Evolutionary conservation across 768 basidiomycete species (phyloP).

Genomic region (Psilocybe tampanensis): DNA sequence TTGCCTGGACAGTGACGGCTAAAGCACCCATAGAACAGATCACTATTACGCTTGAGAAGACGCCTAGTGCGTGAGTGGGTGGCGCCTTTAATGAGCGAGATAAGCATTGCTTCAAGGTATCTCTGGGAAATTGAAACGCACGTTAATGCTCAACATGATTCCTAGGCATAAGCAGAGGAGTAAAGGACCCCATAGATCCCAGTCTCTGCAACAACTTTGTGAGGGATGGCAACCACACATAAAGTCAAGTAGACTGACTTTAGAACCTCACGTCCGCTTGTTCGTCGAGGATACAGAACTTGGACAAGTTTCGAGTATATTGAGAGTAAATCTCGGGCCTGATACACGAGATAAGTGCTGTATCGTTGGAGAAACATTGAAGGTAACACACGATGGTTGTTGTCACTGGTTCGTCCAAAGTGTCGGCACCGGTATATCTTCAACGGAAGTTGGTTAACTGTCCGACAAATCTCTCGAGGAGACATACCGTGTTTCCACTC

Average conservation of each 20-base stretch:
- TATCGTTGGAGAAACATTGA: background rate
- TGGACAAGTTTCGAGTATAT: constrained; percentile 93
- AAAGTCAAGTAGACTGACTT: constrained; percentile 44
- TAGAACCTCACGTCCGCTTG: constrained; percentile 77
- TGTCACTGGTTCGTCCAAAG: constrained; percentile 90
- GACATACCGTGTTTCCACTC: constrained; percentile 82
- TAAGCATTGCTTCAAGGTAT: background rate
- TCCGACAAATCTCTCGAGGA: background rate
- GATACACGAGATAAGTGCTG: background rate
- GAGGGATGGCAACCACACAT: background rate
- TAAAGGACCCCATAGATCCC: constrained; percentile 98
- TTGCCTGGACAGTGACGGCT: constrained; percentile 94
- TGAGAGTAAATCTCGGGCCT: constrained; percentile 89
- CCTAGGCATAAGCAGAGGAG: constrained; percentile 79
- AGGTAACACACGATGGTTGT: constrained; percentile 74
- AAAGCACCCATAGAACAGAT: constrained; percentile 91
- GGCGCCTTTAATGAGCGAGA: constrained; percentile 62
- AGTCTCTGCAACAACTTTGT: constrained; percentile 63
- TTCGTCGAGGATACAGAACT: constrained; percentile 85
- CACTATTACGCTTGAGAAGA: constrained; percentile 94
- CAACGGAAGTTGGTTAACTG: background rate
- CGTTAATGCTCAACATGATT: constrained; percentile 86
- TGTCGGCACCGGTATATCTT: constrained; percentile 83
- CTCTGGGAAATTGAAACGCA: constrained; percentile 31
- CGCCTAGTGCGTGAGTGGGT: constrained; percentile 75